These are phyloP conservation scores for Coprinellus micaceus DNA, from an alignment of 768 basidiomycete genomes.

Conservation along the genomic window DNA sequence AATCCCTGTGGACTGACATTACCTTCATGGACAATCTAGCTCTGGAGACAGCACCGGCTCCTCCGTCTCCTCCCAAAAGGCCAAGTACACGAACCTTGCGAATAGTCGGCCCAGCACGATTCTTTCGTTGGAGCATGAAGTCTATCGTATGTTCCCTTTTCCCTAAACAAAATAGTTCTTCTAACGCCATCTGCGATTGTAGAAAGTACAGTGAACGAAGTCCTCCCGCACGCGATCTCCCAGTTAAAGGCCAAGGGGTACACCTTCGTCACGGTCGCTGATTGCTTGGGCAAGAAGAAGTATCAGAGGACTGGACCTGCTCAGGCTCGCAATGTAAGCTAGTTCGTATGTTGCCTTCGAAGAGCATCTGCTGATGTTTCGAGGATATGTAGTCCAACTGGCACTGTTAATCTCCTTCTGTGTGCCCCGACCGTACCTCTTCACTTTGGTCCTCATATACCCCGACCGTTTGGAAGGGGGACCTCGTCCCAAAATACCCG, in stretches of 20 bases:
- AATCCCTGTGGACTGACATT: no score
- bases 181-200: no score
- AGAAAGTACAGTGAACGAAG: neutral
- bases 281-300: conserved; percentile 26
- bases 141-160: neutral
- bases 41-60: conserved; percentile 6
- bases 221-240: conserved; percentile 16
- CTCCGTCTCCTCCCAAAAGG: conserved; percentile 1
- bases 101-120: neutral
- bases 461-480: no score
- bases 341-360: no score
- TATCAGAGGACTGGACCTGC: conserved; percentile 29
- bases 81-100: conserved; percentile 1
- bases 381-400: neutral
- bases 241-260: conserved; percentile 17
- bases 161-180: no score
- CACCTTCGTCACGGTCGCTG: conserved; percentile 20
- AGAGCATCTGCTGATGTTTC: neutral
- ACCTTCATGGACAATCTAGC: no score
- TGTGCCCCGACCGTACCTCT: no score
- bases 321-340: neutral
- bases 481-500: no score
- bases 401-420: neutral
- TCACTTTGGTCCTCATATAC: no score
- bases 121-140: conserved; percentile 11